phyloP scores from a whole-genome alignment of 2,329 filamentous ascomycete genomes.

The Microcyclosporella mali region DNA sequence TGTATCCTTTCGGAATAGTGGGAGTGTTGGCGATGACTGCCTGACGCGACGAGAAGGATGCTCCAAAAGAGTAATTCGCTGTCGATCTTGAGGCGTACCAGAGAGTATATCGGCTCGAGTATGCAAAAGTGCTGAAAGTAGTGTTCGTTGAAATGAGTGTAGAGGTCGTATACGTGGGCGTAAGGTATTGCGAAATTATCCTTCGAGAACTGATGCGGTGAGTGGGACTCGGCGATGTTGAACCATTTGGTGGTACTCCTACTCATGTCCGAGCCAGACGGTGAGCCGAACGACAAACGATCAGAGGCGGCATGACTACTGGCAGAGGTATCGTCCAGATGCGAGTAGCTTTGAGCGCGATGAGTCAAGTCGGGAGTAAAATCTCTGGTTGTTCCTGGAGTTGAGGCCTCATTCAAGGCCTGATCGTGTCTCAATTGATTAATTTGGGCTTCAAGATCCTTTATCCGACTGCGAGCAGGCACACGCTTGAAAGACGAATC shows the following conservation, averaged over 20 bases:
- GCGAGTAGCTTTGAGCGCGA: neutral
- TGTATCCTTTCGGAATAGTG: neutral
- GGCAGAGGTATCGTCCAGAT: neutral
- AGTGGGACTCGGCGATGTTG: neutral
- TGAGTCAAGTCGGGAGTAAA: neutral
- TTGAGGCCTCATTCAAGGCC: neutral
- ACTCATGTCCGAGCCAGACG: neutral
- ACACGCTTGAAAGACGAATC: slow-evolving; percentile 3
- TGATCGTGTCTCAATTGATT: slow-evolving; percentile 2
- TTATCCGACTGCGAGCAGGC: slow-evolving; percentile 1
- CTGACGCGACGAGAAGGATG: slow-evolving; percentile 2
- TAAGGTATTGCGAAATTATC: neutral
- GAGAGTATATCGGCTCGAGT: neutral
- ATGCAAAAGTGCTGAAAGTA: slow-evolving; percentile 4
- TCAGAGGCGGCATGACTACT: neutral
- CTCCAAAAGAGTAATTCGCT: slow-evolving; percentile 7
- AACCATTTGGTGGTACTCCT: neutral
- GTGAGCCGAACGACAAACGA: neutral
- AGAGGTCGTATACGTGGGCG: neutral
- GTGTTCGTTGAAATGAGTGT: slow-evolving; percentile 3
- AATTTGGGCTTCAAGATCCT: slow-evolving; percentile 1
- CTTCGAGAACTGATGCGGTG: neutral
- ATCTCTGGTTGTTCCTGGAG: neutral
- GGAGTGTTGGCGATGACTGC: neutral
- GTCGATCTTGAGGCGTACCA: neutral